Base-by-base conservation (phyloP, 2,329 filamentous ascomycete genomes). In the Pezicula rhizophila region DNA sequence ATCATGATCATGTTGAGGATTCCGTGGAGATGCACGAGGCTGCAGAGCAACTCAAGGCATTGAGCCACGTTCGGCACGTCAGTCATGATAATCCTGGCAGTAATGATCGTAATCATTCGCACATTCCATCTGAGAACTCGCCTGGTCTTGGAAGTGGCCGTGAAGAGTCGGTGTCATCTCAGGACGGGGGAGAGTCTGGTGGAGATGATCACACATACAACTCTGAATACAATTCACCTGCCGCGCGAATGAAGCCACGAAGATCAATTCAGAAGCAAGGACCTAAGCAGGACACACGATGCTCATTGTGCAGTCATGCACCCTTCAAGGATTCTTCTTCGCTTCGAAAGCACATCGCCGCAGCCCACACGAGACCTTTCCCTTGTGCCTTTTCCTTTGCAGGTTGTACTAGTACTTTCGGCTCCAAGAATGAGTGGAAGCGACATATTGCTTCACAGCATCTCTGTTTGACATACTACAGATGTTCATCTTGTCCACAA, bases 391-490 rank as follows among this genome's bases (percentile, higher is more conserved):
- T 96, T 63, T 82, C 84, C 1, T 84, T 84, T 59, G 95, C 92
- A 37, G 89, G 87, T 15, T 99, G 92, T 66, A 71, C 70, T 0
- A 90, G 89, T 57, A 88, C 83, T 0, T 96, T 97, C 65, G 84
- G 85, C 1, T 92, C 88, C 14, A 97, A 96, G 69, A 96, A 97
- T 62, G 92, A 97, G 66, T 99, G 92, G 92, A 97, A 97, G 68
- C 81, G 92, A 3, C 93, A 99, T 63, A 89, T 96, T 63, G 79
- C 83, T 14, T 95, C 89, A 0, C 89, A 96, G 59, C 93, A 99
- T 68, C 77, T 99, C 18, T 84, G 81, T 55, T 64, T 85, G 15
- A 77, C 78, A 43, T 84, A 78, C 56, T 85, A 84, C 58, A 75
- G 81, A 17, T 85, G 81, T 55, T 84, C 81, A 0, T 71, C 76